Evolutionary conservation across 305 asterid genomes (phyloP).

Genomic region (Fraxinus sp.): DNA sequence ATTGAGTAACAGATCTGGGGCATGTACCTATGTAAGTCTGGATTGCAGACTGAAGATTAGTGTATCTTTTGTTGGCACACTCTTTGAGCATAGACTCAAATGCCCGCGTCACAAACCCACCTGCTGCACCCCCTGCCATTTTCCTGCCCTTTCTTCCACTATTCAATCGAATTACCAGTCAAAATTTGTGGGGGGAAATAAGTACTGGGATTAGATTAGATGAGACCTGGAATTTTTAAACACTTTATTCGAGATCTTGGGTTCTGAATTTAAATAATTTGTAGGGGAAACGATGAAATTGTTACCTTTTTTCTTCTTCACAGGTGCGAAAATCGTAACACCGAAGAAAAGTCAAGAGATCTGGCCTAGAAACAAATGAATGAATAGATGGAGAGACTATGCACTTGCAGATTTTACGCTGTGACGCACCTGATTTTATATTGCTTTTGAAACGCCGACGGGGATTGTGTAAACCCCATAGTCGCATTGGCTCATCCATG

Average conservation of each 20-base stretch:
- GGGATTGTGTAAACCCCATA: not conserved
- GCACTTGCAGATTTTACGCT: not conserved
- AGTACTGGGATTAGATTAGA: constrained; percentile 38
- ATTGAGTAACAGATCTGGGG: constrained; percentile 15
- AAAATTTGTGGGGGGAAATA: not conserved
- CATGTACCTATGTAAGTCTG: constrained; percentile 69
- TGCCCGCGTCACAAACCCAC: constrained; percentile 93
- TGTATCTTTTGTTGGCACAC: constrained; percentile 66
- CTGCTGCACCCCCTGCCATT: constrained; percentile 95
- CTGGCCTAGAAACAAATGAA: constrained; percentile 36
- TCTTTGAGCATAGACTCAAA: constrained; percentile 96
- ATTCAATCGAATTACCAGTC: constrained; percentile 28
- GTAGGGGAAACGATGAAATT: not conserved
- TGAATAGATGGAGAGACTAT: not conserved
- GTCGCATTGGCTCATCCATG: not conserved
- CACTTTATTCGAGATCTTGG: constrained; percentile 34
- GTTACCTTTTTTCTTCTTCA: constrained; percentile 18
- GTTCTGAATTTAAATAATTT: not conserved
- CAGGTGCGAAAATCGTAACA: not conserved
- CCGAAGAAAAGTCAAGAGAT: constrained; percentile 31
- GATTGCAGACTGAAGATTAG: constrained; percentile 66
- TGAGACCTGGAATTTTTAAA: constrained; percentile 25
- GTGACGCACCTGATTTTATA: not conserved
- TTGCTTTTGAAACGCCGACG: not conserved
- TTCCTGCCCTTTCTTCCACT: constrained; percentile 22